Evolutionary conservation across 306 rosid genomes (phyloP), one percentile per base, ranked within the genome.

Genomic region (Vicia villosa): DNA sequence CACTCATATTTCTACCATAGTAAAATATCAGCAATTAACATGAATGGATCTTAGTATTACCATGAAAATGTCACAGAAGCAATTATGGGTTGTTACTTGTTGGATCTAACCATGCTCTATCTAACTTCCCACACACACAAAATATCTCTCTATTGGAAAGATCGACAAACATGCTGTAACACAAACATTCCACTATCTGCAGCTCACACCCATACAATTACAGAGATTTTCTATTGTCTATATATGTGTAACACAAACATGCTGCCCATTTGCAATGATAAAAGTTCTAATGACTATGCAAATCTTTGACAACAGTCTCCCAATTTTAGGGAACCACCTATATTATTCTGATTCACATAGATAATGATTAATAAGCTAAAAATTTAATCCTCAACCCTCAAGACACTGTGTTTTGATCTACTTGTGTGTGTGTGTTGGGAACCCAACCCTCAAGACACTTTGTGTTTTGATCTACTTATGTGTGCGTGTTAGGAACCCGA

Each of bases 1-100:
- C 54, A 67, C 24, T 40, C 38, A 50, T 72, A 49, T 66, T 78
- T 66, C 60, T 24, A 65, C 37, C 22, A 57, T 49, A 54, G 50
- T 9, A 50, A 54, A 50, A 46, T 17, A 32, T 54, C 72, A 64
- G 37, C 37, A 40, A 10, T 58, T 6, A 72, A 57, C 24, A 38
- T 6, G 26, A 45, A 17, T 16, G 20, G 57, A 66, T 58, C 50
- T 8, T 3, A 24, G 37, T 26, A 26, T 6, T 3, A 65, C 73
- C 61, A 36, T 15, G 22, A 7, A 32, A 40, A 17, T 15, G 64
- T 37, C 51, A 57, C 45, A 20, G 8, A 8, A 14, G 63, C 63
- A 46, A 61, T 46, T 49, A 14, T 3, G 58, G 67, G 41, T 65
- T 55, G 47, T 37, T 37, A 63, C 22, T 65, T 45, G 63, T 57